phyloP scores from a whole-genome alignment of 176 grass and related monocot genomes.

The Carex scoparia region DNA sequence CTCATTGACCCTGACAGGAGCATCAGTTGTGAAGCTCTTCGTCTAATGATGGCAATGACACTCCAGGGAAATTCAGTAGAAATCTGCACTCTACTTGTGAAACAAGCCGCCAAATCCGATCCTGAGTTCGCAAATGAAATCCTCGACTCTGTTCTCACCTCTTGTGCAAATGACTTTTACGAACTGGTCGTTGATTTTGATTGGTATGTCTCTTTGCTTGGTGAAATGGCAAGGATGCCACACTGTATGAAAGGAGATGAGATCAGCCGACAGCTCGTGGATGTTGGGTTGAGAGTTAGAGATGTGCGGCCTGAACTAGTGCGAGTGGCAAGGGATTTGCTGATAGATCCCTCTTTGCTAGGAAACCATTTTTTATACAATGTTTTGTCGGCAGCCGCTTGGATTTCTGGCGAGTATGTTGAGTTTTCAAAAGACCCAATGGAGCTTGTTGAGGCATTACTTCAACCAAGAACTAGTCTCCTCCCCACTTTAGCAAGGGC shows the following conservation, averaged over 20 bases:
- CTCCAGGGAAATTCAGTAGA: conserved; percentile 43
- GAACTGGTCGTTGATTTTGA: conserved; percentile 84
- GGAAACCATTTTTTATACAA: conserved; percentile 66
- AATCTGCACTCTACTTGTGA: conserved; percentile 50
- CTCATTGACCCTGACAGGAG: conserved; percentile 64
- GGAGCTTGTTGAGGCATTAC: conserved; percentile 85
- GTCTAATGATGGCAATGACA: conserved; percentile 58
- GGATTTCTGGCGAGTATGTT: conserved; percentile 79
- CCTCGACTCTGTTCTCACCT: conserved; percentile 50
- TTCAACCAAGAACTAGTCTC: conserved; percentile 76
- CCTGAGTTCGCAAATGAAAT: conserved; percentile 74
- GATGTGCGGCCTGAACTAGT: conserved; percentile 75
- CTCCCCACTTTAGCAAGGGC: conserved; percentile 59
- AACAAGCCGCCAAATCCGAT: conserved; percentile 59
- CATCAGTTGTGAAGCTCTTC: conserved; percentile 52
- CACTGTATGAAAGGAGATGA: conserved; percentile 71
- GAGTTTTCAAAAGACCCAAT: conserved; percentile 60
- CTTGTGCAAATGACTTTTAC: conserved; percentile 63
- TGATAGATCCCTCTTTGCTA: conserved; percentile 79
- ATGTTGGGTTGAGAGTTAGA: conserved; percentile 76
- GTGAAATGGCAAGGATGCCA: conserved; percentile 62
- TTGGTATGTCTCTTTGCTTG: conserved; percentile 71
- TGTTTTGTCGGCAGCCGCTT: conserved; percentile 74
- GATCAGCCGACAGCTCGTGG: conserved; percentile 72
- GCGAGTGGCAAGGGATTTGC: conserved; percentile 47